phyloP scores from a whole-genome alignment of 2,329 filamentous ascomycete genomes.

The Sclerotiophoma versabilis region DNA sequence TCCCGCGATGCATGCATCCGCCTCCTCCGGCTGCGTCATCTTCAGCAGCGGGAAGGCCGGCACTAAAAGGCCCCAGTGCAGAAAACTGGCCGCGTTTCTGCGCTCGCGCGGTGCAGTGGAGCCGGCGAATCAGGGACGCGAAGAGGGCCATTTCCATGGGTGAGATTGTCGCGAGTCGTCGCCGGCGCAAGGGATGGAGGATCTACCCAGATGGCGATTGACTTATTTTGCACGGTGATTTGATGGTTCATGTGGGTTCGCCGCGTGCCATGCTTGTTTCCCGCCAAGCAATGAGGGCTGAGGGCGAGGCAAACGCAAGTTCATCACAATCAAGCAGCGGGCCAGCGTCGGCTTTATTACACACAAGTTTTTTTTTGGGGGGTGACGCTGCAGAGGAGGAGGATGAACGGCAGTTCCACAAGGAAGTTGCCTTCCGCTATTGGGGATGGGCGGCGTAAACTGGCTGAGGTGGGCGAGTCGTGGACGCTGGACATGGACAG shows the following conservation, averaged over 20 bases:
- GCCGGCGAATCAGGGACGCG: conserved; percentile 33
- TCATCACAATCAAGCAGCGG: conserved; percentile 19
- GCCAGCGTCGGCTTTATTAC: conserved; percentile 30
- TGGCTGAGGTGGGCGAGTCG: conserved; percentile 42
- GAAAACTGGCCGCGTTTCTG: conserved; percentile 24
- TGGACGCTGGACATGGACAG: conserved; percentile 24
- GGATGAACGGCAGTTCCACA: conserved; percentile 25
- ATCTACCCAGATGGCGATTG: conserved; percentile 34
- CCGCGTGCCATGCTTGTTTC: conserved; percentile 28
- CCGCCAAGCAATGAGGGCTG: conserved; percentile 34
- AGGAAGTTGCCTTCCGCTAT: conserved; percentile 27
- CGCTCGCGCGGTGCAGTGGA: conserved; percentile 14
- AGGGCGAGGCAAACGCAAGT: conserved; percentile 20
- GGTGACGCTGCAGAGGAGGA: conserved; percentile 3
- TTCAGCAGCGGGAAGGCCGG: conserved; percentile 36
- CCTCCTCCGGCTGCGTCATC: conserved; percentile 40
- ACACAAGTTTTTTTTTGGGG: background rate
- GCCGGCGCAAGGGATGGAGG: conserved; percentile 37
- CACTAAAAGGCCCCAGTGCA: conserved; percentile 30
- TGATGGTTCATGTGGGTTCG: conserved; percentile 32
- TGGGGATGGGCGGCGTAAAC: conserved; percentile 21
- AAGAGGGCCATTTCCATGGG: conserved; percentile 26
- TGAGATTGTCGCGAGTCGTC: conserved; percentile 23
- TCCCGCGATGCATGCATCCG: conserved; percentile 34
- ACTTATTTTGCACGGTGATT: conserved; percentile 39